These are phyloP conservation scores for Naegleria gruberi DNA, from an alignment of 208 protist species.

Conservation along the genomic window DNA sequence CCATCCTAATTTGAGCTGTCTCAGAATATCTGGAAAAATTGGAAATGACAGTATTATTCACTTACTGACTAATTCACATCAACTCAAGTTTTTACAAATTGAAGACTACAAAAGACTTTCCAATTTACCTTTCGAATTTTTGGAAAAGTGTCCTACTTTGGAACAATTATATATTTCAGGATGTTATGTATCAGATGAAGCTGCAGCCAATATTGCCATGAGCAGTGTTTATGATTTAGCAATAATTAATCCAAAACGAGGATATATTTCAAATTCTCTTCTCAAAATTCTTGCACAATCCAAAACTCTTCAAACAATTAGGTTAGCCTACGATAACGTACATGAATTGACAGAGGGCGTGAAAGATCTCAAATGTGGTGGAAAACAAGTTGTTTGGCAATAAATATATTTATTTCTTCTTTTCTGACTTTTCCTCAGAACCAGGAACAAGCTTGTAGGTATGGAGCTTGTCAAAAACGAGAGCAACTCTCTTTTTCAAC, in stretches of 20 bases:
- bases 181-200: not conserved
- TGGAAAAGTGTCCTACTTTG: not conserved
- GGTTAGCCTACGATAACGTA: not conserved
- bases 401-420: not conserved
- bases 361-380: not conserved
- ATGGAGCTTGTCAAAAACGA: slow-evolving; percentile 43
- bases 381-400: not conserved
- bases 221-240: too few species aligned
- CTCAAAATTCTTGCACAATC: not conserved
- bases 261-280: not conserved
- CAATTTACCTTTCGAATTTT: not conserved
- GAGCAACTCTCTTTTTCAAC: slow-evolving; percentile 56
- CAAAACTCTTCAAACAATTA: not conserved
- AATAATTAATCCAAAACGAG: not conserved
- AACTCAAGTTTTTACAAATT: not conserved
- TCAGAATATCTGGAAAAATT: not conserved
- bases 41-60: not conserved
- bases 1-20: not conserved
- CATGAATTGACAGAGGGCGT: not conserved
- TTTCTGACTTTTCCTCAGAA: not conserved
- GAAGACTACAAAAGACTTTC: not conserved
- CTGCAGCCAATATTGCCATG: not conserved
- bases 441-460: slow-evolving; percentile 14
- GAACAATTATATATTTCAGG: not conserved
- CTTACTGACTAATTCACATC: not conserved